A percentile compares a stretch with the other conserved stretches of the same genome.
Conservation (phyloP, 1,284 basidiomycete species). For the Leccinum pseudoinsigne region DNA sequence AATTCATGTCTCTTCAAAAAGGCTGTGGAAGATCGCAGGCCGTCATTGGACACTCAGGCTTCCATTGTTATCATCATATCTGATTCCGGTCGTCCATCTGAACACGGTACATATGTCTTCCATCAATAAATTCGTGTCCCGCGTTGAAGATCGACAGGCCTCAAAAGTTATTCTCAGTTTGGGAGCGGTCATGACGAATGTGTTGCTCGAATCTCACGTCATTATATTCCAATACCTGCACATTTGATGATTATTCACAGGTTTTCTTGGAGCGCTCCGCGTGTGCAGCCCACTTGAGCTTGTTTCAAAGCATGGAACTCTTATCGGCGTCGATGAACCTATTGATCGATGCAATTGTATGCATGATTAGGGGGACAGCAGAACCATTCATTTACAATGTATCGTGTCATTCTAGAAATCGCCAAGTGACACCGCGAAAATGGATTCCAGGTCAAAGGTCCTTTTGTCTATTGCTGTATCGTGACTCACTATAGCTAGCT, state of each 20-base stretch:
- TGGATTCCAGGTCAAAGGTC: neutral
- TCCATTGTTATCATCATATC: neutral
- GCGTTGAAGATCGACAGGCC: neutral
- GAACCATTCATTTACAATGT: slow-evolving; percentile 6
- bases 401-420: neutral
- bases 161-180: neutral
- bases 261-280: neutral
- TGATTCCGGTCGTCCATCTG: neutral
- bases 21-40: neutral
- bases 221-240: neutral
- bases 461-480: neutral
- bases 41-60: neutral
- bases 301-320: neutral
- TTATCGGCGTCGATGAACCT: neutral
- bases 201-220: neutral
- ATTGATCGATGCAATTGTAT: neutral
- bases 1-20: neutral
- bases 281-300: neutral
- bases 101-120: neutral
- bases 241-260: neutral
- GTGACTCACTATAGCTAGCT: neutral
- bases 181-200: neutral
- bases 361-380: neutral
- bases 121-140: neutral
- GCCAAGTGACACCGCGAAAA: neutral